A percentile compares a stretch with the other conserved stretches of the same genome.
Evolutionary conservation across 345 rosid genomes (phyloP).

Genomic region (Zanthoxylum bungeanum): DNA sequence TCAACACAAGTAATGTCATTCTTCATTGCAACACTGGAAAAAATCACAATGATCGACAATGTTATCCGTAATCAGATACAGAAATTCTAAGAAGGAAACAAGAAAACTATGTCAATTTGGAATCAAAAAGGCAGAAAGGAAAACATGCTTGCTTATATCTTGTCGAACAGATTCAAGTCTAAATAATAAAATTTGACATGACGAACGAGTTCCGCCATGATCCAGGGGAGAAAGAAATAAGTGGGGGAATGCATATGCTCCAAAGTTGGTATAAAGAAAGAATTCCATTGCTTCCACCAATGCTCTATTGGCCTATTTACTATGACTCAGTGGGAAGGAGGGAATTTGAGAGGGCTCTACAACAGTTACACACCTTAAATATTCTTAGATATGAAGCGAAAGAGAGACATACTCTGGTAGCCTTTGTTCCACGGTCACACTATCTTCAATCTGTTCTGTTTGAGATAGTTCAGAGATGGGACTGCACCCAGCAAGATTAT

Average conservation of each 20-base stretch:
- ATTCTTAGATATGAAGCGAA: slow-evolving; percentile 2
- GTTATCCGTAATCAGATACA: not conserved
- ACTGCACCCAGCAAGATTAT: slow-evolving; percentile 34
- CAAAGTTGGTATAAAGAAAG: not conserved
- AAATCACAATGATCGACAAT: slow-evolving; percentile 8
- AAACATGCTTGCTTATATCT: not conserved
- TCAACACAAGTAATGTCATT: not conserved
- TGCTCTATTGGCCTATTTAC: not conserved
- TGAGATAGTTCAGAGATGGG: slow-evolving; percentile 35
- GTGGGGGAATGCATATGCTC: not conserved
- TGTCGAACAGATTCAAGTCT: not conserved
- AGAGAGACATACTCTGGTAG: slow-evolving; percentile 39
- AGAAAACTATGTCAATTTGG: not conserved
- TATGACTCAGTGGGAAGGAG: not conserved
- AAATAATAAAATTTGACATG: not conserved
- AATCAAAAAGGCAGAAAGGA: not conserved
- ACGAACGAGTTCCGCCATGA: not conserved
- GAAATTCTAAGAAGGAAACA: not conserved
- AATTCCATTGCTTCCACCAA: not conserved
- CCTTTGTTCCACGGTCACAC: slow-evolving; percentile 26
- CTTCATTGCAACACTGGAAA: not conserved
- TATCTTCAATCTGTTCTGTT: slow-evolving; percentile 32
- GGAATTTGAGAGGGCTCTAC: not conserved
- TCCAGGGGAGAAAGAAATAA: not conserved
- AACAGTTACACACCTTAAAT: not conserved